Base-by-base conservation (phyloP, 2,329 filamentous ascomycete genomes). In the Plenodomus lindquistii region DNA sequence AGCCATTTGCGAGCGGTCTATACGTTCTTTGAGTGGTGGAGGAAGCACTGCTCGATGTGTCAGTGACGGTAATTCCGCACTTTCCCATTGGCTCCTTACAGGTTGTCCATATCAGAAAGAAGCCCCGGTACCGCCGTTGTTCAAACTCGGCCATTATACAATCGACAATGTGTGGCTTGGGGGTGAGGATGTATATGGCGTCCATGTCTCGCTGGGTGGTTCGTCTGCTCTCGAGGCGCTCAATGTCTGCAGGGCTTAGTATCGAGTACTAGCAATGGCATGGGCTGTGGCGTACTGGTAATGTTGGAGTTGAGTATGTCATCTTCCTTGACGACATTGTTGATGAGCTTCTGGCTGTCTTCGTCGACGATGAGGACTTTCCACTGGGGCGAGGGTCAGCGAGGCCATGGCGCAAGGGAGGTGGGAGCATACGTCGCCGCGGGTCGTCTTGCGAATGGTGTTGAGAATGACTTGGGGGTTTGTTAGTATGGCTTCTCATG, bases 221-320 rank as follows among this genome's bases (percentile, higher is more conserved):
- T 68, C 94, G 85, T 63, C 85, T 86, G 54, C 94, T 85, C 78
- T 97, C 92, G 75, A 99, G 95, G 67, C 85, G 85, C 79, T 97
- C 93, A 73, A 99, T 93, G 75, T 96, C 92, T 96, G 73, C 46
- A 52, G 54, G n/a, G 8, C 65, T 75, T 62, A 73, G 68, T 52
- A 46, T 31, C 15, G 24, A 36, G 24, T 22, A 29, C 37, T 22
- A 24, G 6, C 31, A n/a, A 18, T 21, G 21, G 24, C 37, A 40
- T 9, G 37, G 21, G 37, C 13, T 37, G 37, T 21, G 42, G 63
- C 86, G 70, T 81, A 96, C 92, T 96, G 60, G 92, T 93, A 74
- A 99, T 89, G 72, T 96, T 96, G 75, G 91, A 85, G 71, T 96
- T 95, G 75, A 99, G 87, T 60, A 99, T 95, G 67, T 97, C 91